These are phyloP conservation scores for Paradendryphiella salina DNA, from an alignment of 2,329 filamentous ascomycete genomes.

Conservation along the genomic window DNA sequence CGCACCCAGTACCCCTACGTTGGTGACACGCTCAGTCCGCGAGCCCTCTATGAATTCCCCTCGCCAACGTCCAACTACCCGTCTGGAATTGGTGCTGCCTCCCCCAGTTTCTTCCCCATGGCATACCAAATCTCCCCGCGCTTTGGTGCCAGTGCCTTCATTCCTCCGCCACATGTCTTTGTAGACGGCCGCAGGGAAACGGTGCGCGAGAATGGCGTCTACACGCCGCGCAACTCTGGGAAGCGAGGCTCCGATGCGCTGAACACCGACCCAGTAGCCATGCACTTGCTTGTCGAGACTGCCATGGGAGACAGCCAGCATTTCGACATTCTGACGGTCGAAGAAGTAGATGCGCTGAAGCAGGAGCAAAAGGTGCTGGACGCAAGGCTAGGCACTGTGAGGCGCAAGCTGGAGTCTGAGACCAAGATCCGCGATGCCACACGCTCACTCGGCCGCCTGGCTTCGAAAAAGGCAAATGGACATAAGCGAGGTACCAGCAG, in stretches of 20 bases:
- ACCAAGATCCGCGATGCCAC: conserved; percentile 94
- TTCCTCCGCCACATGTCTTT: conserved; percentile 47
- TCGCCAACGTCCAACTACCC: conserved; percentile 47
- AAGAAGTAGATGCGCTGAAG: conserved; percentile 90
- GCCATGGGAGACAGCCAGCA: conserved; percentile 84
- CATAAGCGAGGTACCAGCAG: conserved; percentile 58
- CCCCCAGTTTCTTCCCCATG: conserved; percentile 44
- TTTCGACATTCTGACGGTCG: conserved; percentile 84
- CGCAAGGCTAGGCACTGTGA: conserved; percentile 78
- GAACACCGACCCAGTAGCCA: conserved; percentile 66
- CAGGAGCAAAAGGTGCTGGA: conserved; percentile 75
- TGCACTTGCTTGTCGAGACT: conserved; percentile 91
- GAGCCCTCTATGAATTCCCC: conserved; percentile 42
- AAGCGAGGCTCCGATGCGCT: conserved; percentile 39
- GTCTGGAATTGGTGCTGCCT: conserved; percentile 38
- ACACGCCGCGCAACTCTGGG: conserved; percentile 34
- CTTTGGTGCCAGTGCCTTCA: conserved; percentile 44
- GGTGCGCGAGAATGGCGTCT: conserved; percentile 31
- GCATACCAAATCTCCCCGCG: conserved; percentile 44
- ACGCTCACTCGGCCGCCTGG: conserved; percentile 79
- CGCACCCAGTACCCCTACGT: conserved; percentile 43
- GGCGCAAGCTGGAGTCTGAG: conserved; percentile 83
- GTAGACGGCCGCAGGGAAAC: conserved; percentile 37
- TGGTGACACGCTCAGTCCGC: conserved; percentile 39
- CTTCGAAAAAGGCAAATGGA: conserved; percentile 59